Percentiles rank a stretch among this genome's conserved stretches.
phyloP scores from a whole-genome alignment of 2,329 filamentous ascomycete species.

The Coniella lustricola region DNA sequence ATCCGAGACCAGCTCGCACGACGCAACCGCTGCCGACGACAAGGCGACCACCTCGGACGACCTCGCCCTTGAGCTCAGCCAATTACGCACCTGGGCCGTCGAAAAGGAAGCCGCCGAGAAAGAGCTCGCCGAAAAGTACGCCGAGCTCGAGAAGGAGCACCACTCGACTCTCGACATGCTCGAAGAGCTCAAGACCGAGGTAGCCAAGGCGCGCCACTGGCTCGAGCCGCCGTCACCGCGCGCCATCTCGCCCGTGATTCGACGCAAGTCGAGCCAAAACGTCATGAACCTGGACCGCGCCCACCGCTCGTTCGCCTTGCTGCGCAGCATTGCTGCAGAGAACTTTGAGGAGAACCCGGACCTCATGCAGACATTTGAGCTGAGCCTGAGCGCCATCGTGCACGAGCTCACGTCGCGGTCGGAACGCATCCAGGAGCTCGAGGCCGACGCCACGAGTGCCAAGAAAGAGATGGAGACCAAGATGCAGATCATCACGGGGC shows the following conservation, averaged over 20 bases:
- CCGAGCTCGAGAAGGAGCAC: conserved; percentile 76
- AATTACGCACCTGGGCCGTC: conserved; percentile 60
- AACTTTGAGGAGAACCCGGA: conserved; percentile 79
- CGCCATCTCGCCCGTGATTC: conserved; percentile 65
- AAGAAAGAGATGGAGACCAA: conserved; percentile 98
- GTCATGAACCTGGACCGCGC: conserved; percentile 82
- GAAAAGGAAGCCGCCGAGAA: conserved; percentile 73
- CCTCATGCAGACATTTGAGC: conserved; percentile 83
- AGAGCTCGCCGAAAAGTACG: conserved; percentile 69
- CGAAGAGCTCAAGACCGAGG: conserved; percentile 82
- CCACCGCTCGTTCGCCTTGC: conserved; percentile 80
- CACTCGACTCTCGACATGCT: conserved; percentile 76
- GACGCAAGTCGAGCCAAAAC: conserved; percentile 87
- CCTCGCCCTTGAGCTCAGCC: conserved; percentile 60
- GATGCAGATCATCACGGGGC: conserved; percentile 88
- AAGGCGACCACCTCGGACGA: conserved; percentile 36
- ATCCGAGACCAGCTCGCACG: not conserved
- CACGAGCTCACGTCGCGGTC: conserved; percentile 82
- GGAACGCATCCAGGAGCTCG: conserved; percentile 83
- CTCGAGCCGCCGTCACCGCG: conserved; percentile 54
- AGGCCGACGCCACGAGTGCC: conserved; percentile 72
- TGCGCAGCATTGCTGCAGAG: conserved; percentile 81
- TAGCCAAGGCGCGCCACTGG: conserved; percentile 65
- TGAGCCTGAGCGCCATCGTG: conserved; percentile 86
- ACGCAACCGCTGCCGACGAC: conserved; percentile 14